Evolutionary conservation across 2,329 filamentous ascomycete species (phyloP), one percentile per base, ranked within the genome.

Genomic region (Colletotrichum cuscutae): DNA sequence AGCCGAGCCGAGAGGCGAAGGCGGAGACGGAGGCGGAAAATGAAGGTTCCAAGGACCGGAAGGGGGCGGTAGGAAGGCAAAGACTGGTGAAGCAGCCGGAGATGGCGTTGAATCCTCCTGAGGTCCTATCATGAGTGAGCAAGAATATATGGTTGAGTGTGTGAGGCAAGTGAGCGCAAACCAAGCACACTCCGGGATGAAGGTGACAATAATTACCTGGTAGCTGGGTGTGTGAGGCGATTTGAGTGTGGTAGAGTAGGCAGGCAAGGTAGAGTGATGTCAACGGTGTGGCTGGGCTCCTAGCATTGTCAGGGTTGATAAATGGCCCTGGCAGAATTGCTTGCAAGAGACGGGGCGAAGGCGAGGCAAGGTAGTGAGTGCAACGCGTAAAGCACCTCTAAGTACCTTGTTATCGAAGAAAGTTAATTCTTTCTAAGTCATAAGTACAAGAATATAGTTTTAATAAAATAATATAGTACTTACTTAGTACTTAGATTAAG

Each of bases 1-100:
- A 68, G 64, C 68, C 68, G 68, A 61, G 49, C 56, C 68, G 57
- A 62, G 52, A 64, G 59, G 66, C 66, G 37, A 54, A 64, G 66
- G 59, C 66, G 66, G 64, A 71, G 65, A 52, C 63, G 63, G 46
- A 49, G 46, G 56, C 37, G 56, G 46, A 67, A 69, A 65, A 65
- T 56, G 22, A 46, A 59, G 22, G 60, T 42, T 49, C 54, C 54
- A 57, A 30, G 49, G 66, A 46, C 46, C 42, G 24, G 58, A 28
- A 60, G 53, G 53, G 24, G 26, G 53, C 24, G 8, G 35, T 8
- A 53, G 15, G 46, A 53, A 22, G 32, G 19, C 19, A 52, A 30
- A n/a, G 24, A 64, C 28, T 24, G 30, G 7, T 46, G 13, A 58
- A 26, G 15, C 24, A 26, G 24, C 54, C 22, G 52, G 15, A 65